Base-by-base conservation (phyloP, 768 basidiomycete genomes). In the Boletellus ananiceps region DNA sequence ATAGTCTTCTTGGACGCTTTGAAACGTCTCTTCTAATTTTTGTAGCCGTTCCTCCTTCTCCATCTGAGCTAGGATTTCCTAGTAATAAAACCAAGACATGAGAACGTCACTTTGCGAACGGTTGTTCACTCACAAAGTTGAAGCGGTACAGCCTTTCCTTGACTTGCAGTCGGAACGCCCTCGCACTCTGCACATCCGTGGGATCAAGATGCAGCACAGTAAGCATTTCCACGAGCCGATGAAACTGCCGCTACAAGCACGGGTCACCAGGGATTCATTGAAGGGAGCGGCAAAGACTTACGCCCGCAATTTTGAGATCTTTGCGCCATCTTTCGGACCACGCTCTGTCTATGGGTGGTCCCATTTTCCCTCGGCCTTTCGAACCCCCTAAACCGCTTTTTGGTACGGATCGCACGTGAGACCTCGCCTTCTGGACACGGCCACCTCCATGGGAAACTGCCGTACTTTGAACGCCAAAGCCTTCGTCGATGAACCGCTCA, bases 141-240 rank as follows among this genome's bases (percentile, higher is more conserved):
- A 97, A 97, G 18, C 93, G 79, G 62, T 89, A 97, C 38, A 99
- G 68, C 33, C 96, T 80, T 66, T 96, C 93, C 69, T 99, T 99
- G 62, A 95, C 93, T 66, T 93, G 88, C 29, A 99, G 66, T 45
- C 95, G 76, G 66, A 86, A 96, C 9, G 86, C 82, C 45, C 74
- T 80, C 57, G 74, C 67, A 21, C 74, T 72, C 21, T 70, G 72
- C 45, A 69, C 54, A 60, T 94, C 84, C 3, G 69, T 60, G 5
- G 79, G 74, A 57, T 93, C 81, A 52, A 95, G 69, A 31, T 82
- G 79, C 46, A 81, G 64, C 54, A 94, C 75, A 44, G 90, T 80
- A 21, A 96, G 73, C 90, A 96, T 96, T 69, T 99, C 96, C 34
- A 89, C 70, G 19, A 98, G 76, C 27, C 96, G 82, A 38, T 88